Percentiles rank a stretch among this genome's conserved stretches.
phyloP scores from a whole-genome alignment of 2,329 filamentous ascomycete genomes.

The Colletotrichum tanaceti region DNA sequence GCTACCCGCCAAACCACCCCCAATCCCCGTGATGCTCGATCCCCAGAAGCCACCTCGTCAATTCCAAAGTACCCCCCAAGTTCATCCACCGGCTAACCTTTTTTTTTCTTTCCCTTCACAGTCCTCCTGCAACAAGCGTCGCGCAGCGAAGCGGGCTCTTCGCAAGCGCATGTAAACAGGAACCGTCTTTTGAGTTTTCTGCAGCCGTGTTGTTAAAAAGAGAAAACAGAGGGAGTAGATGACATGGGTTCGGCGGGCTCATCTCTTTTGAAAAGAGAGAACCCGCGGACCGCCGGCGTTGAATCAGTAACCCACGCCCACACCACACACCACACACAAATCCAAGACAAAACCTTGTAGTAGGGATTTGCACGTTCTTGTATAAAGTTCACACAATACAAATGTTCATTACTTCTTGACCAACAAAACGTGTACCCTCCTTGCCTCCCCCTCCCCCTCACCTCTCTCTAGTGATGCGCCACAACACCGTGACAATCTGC shows the following conservation, averaged over 20 bases:
- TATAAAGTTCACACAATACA: constrained; percentile 36
- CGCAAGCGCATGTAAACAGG: constrained; percentile 36
- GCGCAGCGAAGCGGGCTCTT: constrained; percentile 35
- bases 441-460: too few species aligned
- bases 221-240: constrained; percentile 10
- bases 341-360: not conserved
- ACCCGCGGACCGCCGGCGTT: too few species aligned
- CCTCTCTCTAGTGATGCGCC: too few species aligned
- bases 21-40: too few species aligned
- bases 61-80: too few species aligned
- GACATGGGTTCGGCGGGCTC: too few species aligned
- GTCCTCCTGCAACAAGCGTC: constrained; percentile 34
- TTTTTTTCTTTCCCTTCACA: not conserved
- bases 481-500: constrained; percentile 4
- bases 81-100: constrained; percentile 13
- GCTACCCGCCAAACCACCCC: not conserved
- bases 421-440: too few species aligned
- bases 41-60: not conserved
- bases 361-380: constrained; percentile 39
- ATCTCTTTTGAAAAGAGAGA: too few species aligned
- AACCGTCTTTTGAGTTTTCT: constrained; percentile 18
- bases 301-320: too few species aligned
- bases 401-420: constrained; percentile 37
- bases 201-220: too few species aligned
- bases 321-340: not conserved